A percentile compares a stretch with the other conserved stretches of the same genome.
phyloP scores from a whole-genome alignment of 495 filamentous ascomycete genomes.

The Tuber indicum region DNA sequence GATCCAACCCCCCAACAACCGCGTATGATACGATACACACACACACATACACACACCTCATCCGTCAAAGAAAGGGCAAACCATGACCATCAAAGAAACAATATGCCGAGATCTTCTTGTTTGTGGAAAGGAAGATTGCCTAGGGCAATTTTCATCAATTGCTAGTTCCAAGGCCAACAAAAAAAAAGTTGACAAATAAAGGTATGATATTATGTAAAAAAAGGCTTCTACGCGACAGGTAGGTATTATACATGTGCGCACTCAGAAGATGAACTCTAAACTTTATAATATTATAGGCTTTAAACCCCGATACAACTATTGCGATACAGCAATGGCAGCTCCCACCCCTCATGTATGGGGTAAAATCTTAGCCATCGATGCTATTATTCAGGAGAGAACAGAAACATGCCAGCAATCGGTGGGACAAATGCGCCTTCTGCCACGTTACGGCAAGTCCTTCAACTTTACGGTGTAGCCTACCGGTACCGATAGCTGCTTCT shows the following conservation, averaged over 20 bases:
- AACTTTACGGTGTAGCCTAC: not conserved
- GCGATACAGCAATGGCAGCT: not conserved
- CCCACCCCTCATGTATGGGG: not conserved
- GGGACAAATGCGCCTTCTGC: not conserved
- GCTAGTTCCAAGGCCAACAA: not conserved
- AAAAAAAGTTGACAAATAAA: not conserved
- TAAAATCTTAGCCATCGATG: not conserved
- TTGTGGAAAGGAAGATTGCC: not conserved
- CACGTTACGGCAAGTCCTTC: not conserved
- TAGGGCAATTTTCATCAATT: not conserved
- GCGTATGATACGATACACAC: too few relatives aligned
- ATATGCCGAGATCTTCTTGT: not conserved
- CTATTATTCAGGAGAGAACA: not conserved
- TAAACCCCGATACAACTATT: not conserved
- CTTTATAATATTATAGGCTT: not conserved
- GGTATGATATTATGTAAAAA: not conserved
- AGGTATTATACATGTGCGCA: not conserved
- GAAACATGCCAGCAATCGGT: not conserved
- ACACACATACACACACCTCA: not conserved
- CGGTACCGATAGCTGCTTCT: not conserved
- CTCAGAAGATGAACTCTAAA: not conserved
- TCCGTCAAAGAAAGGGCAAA: not conserved
- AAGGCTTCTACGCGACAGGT: not conserved
- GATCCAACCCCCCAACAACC: not conserved
- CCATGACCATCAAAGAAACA: not conserved